Evolutionary conservation across 768 basidiomycete species (phyloP).

Genomic region (Leccinum imitatum): DNA sequence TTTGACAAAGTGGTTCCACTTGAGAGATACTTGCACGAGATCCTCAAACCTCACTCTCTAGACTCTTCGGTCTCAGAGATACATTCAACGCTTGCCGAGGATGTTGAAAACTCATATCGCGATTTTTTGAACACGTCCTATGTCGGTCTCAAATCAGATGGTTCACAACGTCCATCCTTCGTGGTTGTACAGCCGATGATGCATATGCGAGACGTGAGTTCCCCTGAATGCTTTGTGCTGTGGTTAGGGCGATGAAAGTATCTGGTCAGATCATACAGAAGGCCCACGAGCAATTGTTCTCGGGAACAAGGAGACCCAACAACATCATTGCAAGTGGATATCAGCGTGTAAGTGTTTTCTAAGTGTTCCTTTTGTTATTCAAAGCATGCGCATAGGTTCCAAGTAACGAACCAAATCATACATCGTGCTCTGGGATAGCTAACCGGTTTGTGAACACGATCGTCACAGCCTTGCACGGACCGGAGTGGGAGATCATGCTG

Average conservation of each 20-base stretch:
- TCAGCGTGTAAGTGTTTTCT: slow-evolving; percentile 43
- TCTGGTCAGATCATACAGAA: slow-evolving; percentile 54
- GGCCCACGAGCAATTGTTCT: slow-evolving; percentile 57
- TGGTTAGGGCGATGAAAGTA: not conserved
- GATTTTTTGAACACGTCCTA: too few species aligned
- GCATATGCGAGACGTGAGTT: slow-evolving; percentile 54
- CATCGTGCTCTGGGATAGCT: slow-evolving; percentile 44
- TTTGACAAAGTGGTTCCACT: too few species aligned
- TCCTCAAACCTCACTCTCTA: too few species aligned
- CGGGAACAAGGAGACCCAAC: slow-evolving; percentile 36
- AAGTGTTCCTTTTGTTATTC: not conserved
- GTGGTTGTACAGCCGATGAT: slow-evolving; percentile 40
- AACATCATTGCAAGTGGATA: slow-evolving; percentile 73
- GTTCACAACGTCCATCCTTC: slow-evolving; percentile 24
- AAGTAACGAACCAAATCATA: slow-evolving; percentile 39
- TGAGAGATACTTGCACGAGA: too few species aligned
- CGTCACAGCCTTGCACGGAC: slow-evolving; percentile 62
- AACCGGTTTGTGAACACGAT: slow-evolving; percentile 74
- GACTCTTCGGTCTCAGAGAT: too few species aligned
- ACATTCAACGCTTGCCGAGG: too few species aligned
- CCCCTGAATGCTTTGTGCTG: not conserved
- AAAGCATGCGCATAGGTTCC: slow-evolving; percentile 15
- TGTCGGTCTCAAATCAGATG: too few species aligned
- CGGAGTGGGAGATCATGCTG: slow-evolving; percentile 67
- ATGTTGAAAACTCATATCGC: too few species aligned